Evolutionary conservation across 2,329 filamentous ascomycete species (phyloP), one percentile per base, ranked within the genome.

Genomic region (Exophiala bonariae): DNA sequence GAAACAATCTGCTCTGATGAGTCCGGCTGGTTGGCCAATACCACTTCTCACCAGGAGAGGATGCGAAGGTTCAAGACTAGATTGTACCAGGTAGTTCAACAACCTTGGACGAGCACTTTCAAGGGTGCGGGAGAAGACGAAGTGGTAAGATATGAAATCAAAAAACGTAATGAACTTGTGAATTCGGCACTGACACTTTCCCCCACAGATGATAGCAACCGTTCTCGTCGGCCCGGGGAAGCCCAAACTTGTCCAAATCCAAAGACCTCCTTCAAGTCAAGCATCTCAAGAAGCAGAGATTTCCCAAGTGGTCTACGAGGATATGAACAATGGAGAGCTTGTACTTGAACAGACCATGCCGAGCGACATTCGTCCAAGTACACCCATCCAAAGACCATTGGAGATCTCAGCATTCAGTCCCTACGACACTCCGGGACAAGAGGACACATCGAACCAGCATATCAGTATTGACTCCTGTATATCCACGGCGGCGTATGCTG

Each of bases 401-500:
- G 56, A 59, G 33, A 34, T 57, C 9, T 57, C 56, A 9, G 44
- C 49, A 19, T 57, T 57, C 48, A 57, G 54, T 41, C 52, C 56
- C 3, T 52, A 55, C 30, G 52, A 55, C 31, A 57, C 48, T n/a
- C 56, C 56, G 10, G 42, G 28, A 4, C 18, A 11, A n/a, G n/a
- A 20, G 17, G 33, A 34, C 18, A 26, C 23, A n/a, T n/a, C n/a
- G n/a, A 31, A 26, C 6, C 36, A 19, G 19, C 11, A 19, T 40
- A 33, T 44, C 40, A 44, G 32, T 22, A 43, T 43, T 13, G 33
- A 45, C 10, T 49, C 48, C 20, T 18, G 13, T 20, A 16, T 41
- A 18, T 19, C 35, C 16, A 16, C 46, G 31, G 9, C 26, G 32
- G 11, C 8, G 19, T 13, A 28, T 26, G 16, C 36, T 28, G 19